Evolutionary conservation across 768 basidiomycete genomes (phyloP), one percentile per base, ranked within the genome.

Genomic region (Obba rivulosa): DNA sequence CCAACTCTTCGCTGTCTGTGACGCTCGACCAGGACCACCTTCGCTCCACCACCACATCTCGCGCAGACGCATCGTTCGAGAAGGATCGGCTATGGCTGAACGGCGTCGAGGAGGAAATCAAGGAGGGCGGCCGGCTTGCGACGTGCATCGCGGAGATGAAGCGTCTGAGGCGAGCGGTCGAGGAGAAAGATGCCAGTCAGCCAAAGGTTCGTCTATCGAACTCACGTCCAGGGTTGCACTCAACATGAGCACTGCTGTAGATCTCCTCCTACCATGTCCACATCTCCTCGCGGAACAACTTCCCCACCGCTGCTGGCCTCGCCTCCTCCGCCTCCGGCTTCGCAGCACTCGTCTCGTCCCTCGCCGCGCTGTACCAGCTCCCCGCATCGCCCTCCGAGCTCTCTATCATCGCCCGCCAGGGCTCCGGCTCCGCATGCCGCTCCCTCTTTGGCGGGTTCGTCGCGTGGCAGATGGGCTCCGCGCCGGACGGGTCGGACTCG

Each of bases 401-500:
- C 51, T 96, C 92, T 48, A 75, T 90, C 54, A 94, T 98, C 65
- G 90, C 96, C 0, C 91, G 96, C 13, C 96, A 95, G 68, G 96
- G 96, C 18, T 96, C 92, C 3, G 96, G 96, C 21, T 97, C 94
- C 16, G 96, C 96, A 17, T 99, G 96, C 67, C 86, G 96, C 34
- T 97, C 94, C 45, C 86, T 99, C 64, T 92, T 93, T 56, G 95
- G 95, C 50, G 96, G 96, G 4, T 98, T 85, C 70, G 96, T 98
- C 55, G 92, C 92, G 14, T 99, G 96, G 96, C 75, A 94, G 54
- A 78, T 81, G 72, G 90, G 93, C 48, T 58, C 66, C 11, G 57
- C 66, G 22, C 58, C 77, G 4, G 79, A 85, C 56, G 96, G 96
- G 37, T 71, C 74, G 41, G 96, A 99, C 69, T 92, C 89, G 1